These are phyloP conservation scores for Diaporthe sp. DNA, from an alignment of 2,329 filamentous ascomycete species.

Conservation along the genomic window DNA sequence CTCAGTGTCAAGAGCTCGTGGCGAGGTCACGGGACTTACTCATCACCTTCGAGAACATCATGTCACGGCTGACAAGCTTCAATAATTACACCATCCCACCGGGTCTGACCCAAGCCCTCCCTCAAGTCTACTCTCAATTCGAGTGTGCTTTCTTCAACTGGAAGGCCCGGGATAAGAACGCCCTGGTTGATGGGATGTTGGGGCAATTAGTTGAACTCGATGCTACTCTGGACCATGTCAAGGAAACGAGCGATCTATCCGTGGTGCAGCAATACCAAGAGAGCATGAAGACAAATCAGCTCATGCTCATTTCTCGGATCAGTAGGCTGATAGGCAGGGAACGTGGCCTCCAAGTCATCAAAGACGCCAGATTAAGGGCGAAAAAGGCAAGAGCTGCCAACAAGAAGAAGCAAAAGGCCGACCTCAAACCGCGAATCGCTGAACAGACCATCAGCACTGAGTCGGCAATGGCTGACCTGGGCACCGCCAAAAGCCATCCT, in stretches of 20 bases:
- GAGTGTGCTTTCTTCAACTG: conserved; percentile 85
- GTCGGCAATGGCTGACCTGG: conserved; percentile 57
- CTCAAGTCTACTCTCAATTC: conserved; percentile 80
- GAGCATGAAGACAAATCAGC: conserved; percentile 85
- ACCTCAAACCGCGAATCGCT: conserved; percentile 78
- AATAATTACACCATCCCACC: conserved; percentile 78
- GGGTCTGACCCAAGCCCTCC: conserved; percentile 72
- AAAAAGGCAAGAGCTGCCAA: conserved; percentile 70
- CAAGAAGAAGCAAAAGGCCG: conserved; percentile 76
- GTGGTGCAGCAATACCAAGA: conserved; percentile 83
- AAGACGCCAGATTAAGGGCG: conserved; percentile 74
- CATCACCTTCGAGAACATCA: conserved; percentile 81
- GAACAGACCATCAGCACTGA: conserved; percentile 57
- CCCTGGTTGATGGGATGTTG: conserved; percentile 87
- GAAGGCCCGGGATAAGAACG: conserved; percentile 85
- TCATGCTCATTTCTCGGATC: conserved; percentile 84
- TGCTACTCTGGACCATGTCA: conserved; percentile 86
- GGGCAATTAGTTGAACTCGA: conserved; percentile 88
- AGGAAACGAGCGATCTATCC: conserved; percentile 80
- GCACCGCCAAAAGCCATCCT: conserved; percentile 47
- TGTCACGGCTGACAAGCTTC: conserved; percentile 74
- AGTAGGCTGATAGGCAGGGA: conserved; percentile 82
- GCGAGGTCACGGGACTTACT: conserved; percentile 83
- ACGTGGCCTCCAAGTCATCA: conserved; percentile 79
- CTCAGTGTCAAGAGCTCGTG: conserved; percentile 78